Conservation (phyloP, 768 basidiomycete genomes). For the Kondoa malvinella region DNA sequence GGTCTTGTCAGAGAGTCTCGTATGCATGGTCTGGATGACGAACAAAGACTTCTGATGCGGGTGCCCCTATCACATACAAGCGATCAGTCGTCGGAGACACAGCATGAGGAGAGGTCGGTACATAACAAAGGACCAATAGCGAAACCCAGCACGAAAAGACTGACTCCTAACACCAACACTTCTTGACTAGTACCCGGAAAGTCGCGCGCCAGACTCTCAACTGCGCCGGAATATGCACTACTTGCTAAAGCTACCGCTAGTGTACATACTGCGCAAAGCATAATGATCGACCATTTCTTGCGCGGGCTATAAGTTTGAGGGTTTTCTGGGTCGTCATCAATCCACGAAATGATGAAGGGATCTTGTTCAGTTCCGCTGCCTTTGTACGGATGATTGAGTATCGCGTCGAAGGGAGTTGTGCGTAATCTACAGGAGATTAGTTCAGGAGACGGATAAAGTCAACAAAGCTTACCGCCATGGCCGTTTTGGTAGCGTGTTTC, state of each 20-base stretch:
- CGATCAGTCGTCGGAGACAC: too few relatives aligned
- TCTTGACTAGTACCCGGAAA: constrained; percentile 2
- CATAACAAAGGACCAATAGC: constrained; percentile 14
- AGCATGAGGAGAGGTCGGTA: too few relatives aligned
- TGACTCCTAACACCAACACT: not conserved
- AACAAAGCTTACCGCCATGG: too few relatives aligned
- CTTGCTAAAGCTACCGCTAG: constrained; percentile 16
- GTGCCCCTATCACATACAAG: too few relatives aligned
- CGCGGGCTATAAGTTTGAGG: not conserved
- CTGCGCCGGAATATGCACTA: constrained; percentile 8
- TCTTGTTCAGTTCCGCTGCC: not conserved
- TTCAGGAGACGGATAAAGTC: too few relatives aligned
- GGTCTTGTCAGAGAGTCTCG: too few relatives aligned
- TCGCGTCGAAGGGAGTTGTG: not conserved
- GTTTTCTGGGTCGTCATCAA: not conserved
- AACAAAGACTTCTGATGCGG: constrained; percentile 1
- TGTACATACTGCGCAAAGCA: constrained; percentile 13
- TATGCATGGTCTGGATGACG: too few relatives aligned
- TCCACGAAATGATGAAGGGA: not conserved
- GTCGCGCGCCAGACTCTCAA: not conserved
- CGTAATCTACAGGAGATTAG: too few relatives aligned
- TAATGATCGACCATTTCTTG: not conserved
- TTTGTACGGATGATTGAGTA: not conserved
- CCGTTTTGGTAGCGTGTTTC: not conserved
- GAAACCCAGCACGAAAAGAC: constrained; percentile 20